These are phyloP conservation scores for Syncephalastrum monosporum DNA, from an alignment of 371 early-diverging fungal species.

Conservation along the genomic window DNA sequence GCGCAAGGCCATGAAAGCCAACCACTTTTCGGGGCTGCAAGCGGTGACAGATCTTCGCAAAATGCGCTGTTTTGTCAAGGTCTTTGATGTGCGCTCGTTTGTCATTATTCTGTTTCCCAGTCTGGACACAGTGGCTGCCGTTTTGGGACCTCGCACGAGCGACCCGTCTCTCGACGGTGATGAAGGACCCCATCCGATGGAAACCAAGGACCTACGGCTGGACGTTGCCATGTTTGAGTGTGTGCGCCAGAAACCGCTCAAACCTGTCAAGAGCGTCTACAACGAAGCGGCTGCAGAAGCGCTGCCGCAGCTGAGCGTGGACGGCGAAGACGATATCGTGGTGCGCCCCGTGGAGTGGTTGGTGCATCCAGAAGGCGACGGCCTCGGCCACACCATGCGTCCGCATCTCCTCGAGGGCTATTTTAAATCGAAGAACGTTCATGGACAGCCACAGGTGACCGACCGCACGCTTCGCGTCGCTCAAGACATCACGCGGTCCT, in stretches of 20 bases:
- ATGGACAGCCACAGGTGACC: conserved; percentile 21
- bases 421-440: conserved; percentile 17
- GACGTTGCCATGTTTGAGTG: conserved; percentile 61
- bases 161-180: conserved; percentile 10
- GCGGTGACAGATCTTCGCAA: conserved; percentile 33
- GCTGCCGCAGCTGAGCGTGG: neutral
- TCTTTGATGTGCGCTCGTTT: conserved; percentile 60
- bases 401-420: conserved; percentile 37
- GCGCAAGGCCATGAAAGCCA: conserved; percentile 22
- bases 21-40: conserved; percentile 22
- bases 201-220: conserved; percentile 8
- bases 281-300: neutral
- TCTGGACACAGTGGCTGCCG: conserved; percentile 45
- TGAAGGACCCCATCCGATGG: neutral
- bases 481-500: conserved; percentile 38
- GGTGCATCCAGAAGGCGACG: conserved; percentile 37
- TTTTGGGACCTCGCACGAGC: conserved; percentile 13
- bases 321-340: conserved; percentile 15
- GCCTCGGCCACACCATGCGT: conserved; percentile 31
- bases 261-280: conserved; percentile 24
- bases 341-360: conserved; percentile 26
- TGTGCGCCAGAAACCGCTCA: conserved; percentile 54
- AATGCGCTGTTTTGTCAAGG: conserved; percentile 71
- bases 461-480: conserved; percentile 35
- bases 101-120: conserved; percentile 64